phyloP scores from a whole-genome alignment of 768 basidiomycete genomes.

The Phylloporus rhodoxanthus region DNA sequence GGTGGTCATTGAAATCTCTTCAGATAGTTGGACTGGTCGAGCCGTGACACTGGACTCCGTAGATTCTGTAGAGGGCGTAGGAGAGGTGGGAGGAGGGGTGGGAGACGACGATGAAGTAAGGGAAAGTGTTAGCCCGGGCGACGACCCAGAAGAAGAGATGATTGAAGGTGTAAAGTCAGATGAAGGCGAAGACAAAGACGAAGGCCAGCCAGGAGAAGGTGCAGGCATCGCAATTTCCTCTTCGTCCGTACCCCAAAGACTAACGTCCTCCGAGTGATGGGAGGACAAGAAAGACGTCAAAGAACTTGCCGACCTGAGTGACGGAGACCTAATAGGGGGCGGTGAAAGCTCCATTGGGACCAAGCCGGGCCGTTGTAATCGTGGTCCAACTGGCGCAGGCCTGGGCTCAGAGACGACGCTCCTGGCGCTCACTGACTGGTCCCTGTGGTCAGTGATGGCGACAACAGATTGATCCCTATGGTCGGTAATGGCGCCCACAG shows the following conservation, averaged over 20 bases:
- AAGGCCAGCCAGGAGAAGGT: conserved; percentile 37
- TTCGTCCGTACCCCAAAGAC: conserved; percentile 37
- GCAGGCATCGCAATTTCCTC: conserved; percentile 19
- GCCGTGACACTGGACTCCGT: conserved; percentile 34
- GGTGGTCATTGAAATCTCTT: conserved; percentile 34
- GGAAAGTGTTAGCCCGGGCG: conserved; percentile 36
- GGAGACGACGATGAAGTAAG: conserved; percentile 33
- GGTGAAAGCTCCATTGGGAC: conserved; percentile 38
- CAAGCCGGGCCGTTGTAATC: conserved; percentile 15
- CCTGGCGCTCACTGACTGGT: conserved; percentile 43
- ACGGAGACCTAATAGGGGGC: conserved; percentile 37
- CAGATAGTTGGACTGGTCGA: conserved; percentile 21
- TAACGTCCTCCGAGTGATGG: conserved; percentile 70
- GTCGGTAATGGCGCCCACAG: conserved; percentile 41
- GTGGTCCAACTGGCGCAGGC: conserved; percentile 22
- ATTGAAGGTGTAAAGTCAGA: conserved; percentile 30
- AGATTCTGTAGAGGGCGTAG: conserved; percentile 29
- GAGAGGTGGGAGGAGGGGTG: conserved; percentile 33
- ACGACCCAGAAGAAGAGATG: conserved; percentile 29
- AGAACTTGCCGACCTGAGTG: conserved; percentile 35
- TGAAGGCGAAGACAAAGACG: conserved; percentile 27
- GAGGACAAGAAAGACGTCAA: conserved; percentile 45
- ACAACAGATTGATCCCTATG: conserved; percentile 43
- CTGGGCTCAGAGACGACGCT: conserved; percentile 34
- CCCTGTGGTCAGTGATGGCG: conserved; percentile 37